Percentiles rank a stretch among this genome's conserved stretches.
These are phyloP conservation scores for Beauveria caledonica DNA, from an alignment of 2,329 filamentous ascomycete species.

Conservation along the genomic window DNA sequence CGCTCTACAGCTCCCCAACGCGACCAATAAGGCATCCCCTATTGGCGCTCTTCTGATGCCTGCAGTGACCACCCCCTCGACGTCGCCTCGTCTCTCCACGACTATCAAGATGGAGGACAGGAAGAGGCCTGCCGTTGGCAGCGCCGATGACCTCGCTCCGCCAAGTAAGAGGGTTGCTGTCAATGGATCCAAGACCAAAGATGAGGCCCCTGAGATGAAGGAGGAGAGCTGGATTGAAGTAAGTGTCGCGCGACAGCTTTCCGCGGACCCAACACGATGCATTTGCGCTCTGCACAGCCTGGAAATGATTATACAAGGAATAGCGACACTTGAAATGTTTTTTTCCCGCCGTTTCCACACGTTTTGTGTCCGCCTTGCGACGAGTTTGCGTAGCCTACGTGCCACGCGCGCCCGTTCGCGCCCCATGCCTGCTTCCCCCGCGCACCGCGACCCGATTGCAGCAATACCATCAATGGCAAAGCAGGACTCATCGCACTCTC, in stretches of 20 bases:
- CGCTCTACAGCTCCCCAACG: slow-evolving; percentile 25
- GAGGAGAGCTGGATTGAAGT: slow-evolving; percentile 58
- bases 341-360: not conserved
- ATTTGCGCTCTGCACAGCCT: not conserved
- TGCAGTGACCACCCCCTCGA: slow-evolving; percentile 67
- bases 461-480: not conserved
- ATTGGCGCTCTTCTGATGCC: slow-evolving; percentile 60
- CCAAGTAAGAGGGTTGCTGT: slow-evolving; percentile 87
- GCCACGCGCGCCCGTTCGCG: not conserved
- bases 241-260: slow-evolving; percentile 39
- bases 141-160: slow-evolving; percentile 74
- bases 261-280: not conserved
- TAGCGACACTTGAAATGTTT: not conserved
- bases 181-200: slow-evolving; percentile 61
- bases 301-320: not conserved
- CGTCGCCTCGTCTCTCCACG: slow-evolving; percentile 68
- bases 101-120: slow-evolving; percentile 98
- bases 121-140: slow-evolving; percentile 83
- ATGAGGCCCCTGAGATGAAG: slow-evolving; percentile 46
- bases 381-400: not conserved
- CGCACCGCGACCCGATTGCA: slow-evolving; percentile 1
- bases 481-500: not conserved
- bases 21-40: slow-evolving; percentile 15
- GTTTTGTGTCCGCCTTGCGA: not conserved
- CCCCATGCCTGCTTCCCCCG: not conserved